A percentile compares a stretch with the other conserved stretches of the same genome.
phyloP scores from a whole-genome alignment of 2,329 filamentous ascomycete genomes.

The Myriosclerotinia scirpicola region DNA sequence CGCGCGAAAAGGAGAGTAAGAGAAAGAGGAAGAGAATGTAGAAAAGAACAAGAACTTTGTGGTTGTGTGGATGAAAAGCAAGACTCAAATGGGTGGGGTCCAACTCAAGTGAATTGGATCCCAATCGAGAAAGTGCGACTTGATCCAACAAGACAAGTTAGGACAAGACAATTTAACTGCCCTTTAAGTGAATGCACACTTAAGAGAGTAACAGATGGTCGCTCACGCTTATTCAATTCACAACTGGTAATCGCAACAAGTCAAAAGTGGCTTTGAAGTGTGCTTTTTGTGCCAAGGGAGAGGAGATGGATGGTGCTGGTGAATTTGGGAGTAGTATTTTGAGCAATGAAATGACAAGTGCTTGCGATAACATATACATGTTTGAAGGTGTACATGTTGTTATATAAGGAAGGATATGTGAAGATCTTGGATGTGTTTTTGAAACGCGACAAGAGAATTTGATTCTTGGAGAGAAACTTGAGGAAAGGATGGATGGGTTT shows the following conservation, averaged over 20 bases:
- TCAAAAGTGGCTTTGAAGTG: constrained; percentile 7
- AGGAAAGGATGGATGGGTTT: neutral
- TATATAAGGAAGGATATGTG: neutral
- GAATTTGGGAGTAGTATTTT: neutral
- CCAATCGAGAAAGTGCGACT: neutral
- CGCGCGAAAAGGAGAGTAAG: neutral
- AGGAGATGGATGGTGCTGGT: neutral
- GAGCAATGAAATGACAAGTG: neutral
- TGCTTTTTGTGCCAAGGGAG: neutral
- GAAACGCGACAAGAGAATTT: neutral
- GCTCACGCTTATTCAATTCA: too few species aligned
- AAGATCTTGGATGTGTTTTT: neutral
- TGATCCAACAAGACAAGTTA: too few species aligned
- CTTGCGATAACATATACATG: neutral
- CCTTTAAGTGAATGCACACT: neutral
- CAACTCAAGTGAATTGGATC: constrained; percentile 12
- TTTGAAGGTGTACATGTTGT: neutral
- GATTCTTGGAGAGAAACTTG: neutral
- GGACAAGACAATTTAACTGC: neutral
- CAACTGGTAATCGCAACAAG: neutral
- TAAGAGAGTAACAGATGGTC: too few species aligned
- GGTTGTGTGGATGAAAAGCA: neutral
- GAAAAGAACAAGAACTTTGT: neutral
- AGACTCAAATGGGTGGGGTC: neutral
- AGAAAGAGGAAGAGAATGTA: neutral